Evolutionary conservation across 1,284 basidiomycete species (phyloP), one percentile per base, ranked within the genome.

Genomic region (Rhodotorula sp.): DNA sequence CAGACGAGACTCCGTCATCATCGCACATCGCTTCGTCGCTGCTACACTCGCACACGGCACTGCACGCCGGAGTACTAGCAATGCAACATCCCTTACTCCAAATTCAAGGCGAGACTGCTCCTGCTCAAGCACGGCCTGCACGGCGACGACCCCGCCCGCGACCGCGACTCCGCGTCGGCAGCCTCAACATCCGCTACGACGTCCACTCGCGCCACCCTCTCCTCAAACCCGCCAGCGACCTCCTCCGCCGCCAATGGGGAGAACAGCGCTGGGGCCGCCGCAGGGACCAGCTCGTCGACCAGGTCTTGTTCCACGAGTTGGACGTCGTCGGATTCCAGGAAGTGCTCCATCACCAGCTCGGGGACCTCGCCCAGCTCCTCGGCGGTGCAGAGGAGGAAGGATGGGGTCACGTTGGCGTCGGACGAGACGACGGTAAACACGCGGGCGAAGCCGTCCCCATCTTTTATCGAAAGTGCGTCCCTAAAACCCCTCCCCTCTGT

Each of bases 321-420:
- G 78, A 79, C 58, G 57, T 77, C 34, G 54, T 79, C 16, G 78
- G 77, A 0, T 73, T 76, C 34, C 77, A 79, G 62, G 78, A 77
- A 62, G 76, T 70, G 6, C 59, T 75, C 5, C 58, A 68, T 3
- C 54, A 70, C 39, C 78, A 79, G 66, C 48, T 71, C 5, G 21
- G 54, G 15, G 77, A 77, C 31, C 57, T 79, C 8, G 20, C 31
- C 26, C 31, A 49, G 21, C 54, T 72, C n/a, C 47, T 76, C 23
- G 68, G 68, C 1, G 58, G 68, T 0, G 58, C 57, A 0, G 52
- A 57, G 0, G 62, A 57, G 31, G 39, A 43, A 43, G 39, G 39
- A 12, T 77, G 67, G 43, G 68, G 58, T 1, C 66, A 51, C 5
- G 73, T 78, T 8, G 76, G 77, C 15, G 77, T 77, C 23, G 78